Evolutionary conservation across 768 basidiomycete species (phyloP).

Genomic region (Lentinula detonsa): DNA sequence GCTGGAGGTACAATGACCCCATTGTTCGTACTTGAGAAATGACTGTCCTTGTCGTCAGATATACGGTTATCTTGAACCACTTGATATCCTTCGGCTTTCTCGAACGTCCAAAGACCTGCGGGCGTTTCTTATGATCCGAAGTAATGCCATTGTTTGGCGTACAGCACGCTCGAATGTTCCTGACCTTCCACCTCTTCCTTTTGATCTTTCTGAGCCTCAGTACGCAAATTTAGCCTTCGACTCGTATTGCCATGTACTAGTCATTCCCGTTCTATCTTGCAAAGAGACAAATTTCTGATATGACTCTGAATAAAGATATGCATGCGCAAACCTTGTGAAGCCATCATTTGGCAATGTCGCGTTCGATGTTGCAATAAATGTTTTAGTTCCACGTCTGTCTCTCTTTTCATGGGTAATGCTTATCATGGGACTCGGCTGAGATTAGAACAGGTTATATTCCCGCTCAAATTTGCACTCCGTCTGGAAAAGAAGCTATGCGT

Average conservation of each 20-base stretch:
- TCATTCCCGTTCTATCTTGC: neutral
- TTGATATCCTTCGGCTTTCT: constrained; percentile 32
- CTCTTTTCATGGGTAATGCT: neutral
- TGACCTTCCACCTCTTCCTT: constrained; percentile 35
- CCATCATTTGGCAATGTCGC: constrained; percentile 30
- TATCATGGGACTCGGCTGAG: neutral
- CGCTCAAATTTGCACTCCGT: constrained; percentile 1
- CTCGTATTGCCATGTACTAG: constrained; percentile 34
- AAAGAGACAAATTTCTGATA: neutral
- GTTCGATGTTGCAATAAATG: constrained; percentile 31
- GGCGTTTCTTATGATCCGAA: constrained; percentile 14
- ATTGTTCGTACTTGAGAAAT: neutral
- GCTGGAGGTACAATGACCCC: constrained; percentile 5
- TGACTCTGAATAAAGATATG: constrained; percentile 23
- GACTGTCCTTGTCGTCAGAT: constrained; percentile 20
- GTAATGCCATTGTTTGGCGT: constrained; percentile 25
- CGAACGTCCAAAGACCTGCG: constrained; percentile 28
- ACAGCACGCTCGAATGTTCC: constrained; percentile 23
- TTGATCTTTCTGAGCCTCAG: constrained; percentile 37
- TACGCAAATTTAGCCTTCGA: constrained; percentile 42
- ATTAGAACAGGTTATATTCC: neutral
- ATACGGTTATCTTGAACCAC: constrained; percentile 25
- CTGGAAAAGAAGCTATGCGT: constrained; percentile 4
- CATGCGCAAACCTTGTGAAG: constrained; percentile 19
- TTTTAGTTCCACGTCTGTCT: constrained; percentile 23